Base-by-base conservation (phyloP, 345 rosid genomes). In the Euphorbia lathyris region DNA sequence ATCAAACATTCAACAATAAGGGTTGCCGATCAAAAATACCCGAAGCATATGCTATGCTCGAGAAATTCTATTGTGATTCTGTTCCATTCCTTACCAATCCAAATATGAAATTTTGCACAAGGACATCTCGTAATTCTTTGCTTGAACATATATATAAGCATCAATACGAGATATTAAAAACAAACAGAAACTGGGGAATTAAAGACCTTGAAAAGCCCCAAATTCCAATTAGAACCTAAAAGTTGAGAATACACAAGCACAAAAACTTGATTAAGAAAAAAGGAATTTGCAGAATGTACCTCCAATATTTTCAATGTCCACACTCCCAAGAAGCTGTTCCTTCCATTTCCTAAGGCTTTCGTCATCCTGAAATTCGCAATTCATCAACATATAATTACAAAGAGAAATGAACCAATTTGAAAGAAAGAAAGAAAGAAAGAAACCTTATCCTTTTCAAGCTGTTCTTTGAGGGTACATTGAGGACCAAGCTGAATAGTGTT, bases 341-440 rank as follows among this genome's bases (percentile, higher is more conserved):
- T 90, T 90, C 96, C 96, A 90, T 63, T 88, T 90, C 83, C 93
- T 82, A 59, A 90, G 70, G 77, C 93, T 88, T 79, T 90, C 96
- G 74, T 90, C 96, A 82, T 90, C 91, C 96, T 90, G 69, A 55
- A 77, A 22, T 59, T 42, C 34, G 58, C 32, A 67, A 79, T 60
- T 50, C 61, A 45, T 48, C 75, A 74, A 69, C 32, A 30, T 17
- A 14, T 17, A 10, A 30, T 11, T n/a, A n/a, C 23, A 56, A 50
- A 19, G 62, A 69, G 53, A 17, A 45, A 9, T 26, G 25, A 19
- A 27, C 22, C 40, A 34, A 60, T 17, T 34, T 34, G 38, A 7
- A 2, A 40, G 9, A 26, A 1, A 25, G 38, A 22, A 34, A 9
- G 5, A 42, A 48, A 58, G 58, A 5, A n/a, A 12, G 1, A 58